Base-by-base conservation (phyloP, 306 rosid genomes). In the Amphicarpaea edgeworthii region DNA sequence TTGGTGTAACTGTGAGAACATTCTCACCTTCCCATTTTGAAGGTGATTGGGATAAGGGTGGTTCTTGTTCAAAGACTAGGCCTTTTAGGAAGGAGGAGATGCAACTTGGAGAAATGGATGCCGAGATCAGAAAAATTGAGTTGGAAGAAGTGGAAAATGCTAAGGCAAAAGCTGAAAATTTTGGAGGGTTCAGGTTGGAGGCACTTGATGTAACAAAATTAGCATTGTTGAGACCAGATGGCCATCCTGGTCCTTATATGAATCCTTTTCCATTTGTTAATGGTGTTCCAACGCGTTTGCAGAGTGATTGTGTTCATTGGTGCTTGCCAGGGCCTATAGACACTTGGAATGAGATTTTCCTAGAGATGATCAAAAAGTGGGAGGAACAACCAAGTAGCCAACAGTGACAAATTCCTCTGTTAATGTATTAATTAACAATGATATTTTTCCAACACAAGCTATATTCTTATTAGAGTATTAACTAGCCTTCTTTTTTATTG, bases 271-370 rank as follows among this genome's bases (percentile, higher is more conserved):
- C 95, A 20, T 83, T 86, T 81, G 84, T 70, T 19, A 67, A 88
- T 38, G 86, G 89, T 1, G 70, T 85, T 21, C 28, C 15, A 9
- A 81, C 86, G 46, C 53, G 16, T 17, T 87, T 93, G 6, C 96
- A 86, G 53, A 90, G 83, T 62, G 97, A 93, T 65, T 93, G 96
- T 75, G 86, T 87, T 34, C 98, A 93, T 83, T 93, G 98, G 98
- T 93, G 96, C 64, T 79, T 93, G 83, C 98, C 96, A 0, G 95
- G 96, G 3, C 88, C 98, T 45, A 65, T 93, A 3, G 96, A 93
- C 68, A 85, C 98, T 0, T 93, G 98, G 98, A 93, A 90, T 87
- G 91, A 86, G 50, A 87, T 93, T 11, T 57, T 93, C 17, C 26
- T 90, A 0, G 81, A 88, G 58, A 73, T 86, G 20, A 30, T 89